phyloP scores from a whole-genome alignment of 345 rosid species.

The Linum usitatissimum region DNA sequence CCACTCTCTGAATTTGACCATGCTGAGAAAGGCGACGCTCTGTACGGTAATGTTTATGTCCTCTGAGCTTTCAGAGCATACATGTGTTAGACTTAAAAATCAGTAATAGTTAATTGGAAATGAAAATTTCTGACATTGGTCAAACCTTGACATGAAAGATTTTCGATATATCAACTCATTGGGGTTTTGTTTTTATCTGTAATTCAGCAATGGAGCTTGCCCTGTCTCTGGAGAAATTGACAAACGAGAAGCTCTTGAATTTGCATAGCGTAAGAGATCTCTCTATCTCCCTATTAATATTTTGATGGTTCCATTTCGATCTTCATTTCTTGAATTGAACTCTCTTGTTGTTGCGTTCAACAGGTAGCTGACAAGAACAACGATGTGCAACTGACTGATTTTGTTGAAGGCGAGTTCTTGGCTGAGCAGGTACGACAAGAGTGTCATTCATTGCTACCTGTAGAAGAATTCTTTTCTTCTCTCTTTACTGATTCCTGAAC shows the following conservation, averaged over 20 bases:
- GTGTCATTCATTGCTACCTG: no score
- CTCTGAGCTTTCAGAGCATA: not conserved
- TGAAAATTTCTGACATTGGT: no score
- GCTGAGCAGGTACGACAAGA: slow-evolving; percentile 17
- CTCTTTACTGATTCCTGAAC: not conserved
- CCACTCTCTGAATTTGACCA: slow-evolving; percentile 24
- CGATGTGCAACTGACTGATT: slow-evolving; percentile 21
- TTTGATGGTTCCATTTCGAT: no score
- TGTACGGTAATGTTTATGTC: slow-evolving; percentile 13
- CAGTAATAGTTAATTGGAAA: no score
- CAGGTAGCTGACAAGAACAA: slow-evolving; percentile 17
- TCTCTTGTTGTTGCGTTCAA: not conserved
- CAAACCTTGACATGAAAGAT: no score
- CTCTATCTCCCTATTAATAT: not conserved
- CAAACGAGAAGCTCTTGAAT: slow-evolving; percentile 22
- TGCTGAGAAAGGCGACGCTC: slow-evolving; percentile 22
- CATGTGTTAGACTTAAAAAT: not conserved
- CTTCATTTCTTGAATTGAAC: not conserved
- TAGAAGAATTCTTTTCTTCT: no score
- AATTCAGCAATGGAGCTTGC: slow-evolving; percentile 26
- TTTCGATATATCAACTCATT: not conserved
- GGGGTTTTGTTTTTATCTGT: not conserved
- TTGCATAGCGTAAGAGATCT: slow-evolving; percentile 16
- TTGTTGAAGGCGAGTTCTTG: slow-evolving; percentile 19
- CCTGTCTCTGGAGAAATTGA: slow-evolving; percentile 22